Base-by-base conservation (phyloP, 2,329 filamentous ascomycete species). In the Lecanicillium sp. region DNA sequence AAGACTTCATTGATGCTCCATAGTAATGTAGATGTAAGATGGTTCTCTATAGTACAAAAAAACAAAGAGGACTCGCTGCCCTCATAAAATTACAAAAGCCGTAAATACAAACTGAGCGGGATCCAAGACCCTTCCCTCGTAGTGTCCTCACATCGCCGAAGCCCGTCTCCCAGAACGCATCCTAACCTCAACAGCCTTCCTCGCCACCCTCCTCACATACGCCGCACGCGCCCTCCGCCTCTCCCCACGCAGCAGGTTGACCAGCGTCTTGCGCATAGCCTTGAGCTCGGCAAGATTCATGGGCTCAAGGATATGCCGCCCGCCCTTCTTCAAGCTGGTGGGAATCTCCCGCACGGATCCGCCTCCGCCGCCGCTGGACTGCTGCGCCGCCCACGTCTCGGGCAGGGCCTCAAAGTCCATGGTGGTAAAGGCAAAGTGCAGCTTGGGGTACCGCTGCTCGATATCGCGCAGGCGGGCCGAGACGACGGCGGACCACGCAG, bases 401-500 rank as follows among this genome's bases (percentile, higher is more conserved):
- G 53, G 49, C 29, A 60, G 46, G 19, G 50, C 45, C n/a, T 53
- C 46, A 17, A 53, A 47, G 36, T 61, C 54, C 3, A 51, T 53
- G 4, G 53, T 59, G 20, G 45, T 55, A 37, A 69, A 61, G 27
- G 67, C 66, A n/a, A 57, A 48, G 42, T 68, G 53, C 1, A 69
- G 51, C 36, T 51, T 56, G 9, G 68, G 62, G 37, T 62, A 71
- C 5, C 56, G 52, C 9, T 48, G 49, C 29, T 65, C 55, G 22
- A 75, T 59, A 27, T 57, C 51, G 3, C 48, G 45, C 13, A 68
- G 50, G 45, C 63, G 55, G 12, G 51, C 54, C n/a, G 65, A 63
- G 7, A 69, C 61, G 3, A 65, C 60, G 3, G 47, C 49, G 3
- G 70, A 74, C 71, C 71, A 77, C 1, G 65, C 61, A 14, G 64